A percentile compares a stretch with the other conserved stretches of the same genome.
These are phyloP conservation scores for Diplotaxis tenuifolia DNA, from an alignment of 345 rosid genomes.

Conservation along the genomic window DNA sequence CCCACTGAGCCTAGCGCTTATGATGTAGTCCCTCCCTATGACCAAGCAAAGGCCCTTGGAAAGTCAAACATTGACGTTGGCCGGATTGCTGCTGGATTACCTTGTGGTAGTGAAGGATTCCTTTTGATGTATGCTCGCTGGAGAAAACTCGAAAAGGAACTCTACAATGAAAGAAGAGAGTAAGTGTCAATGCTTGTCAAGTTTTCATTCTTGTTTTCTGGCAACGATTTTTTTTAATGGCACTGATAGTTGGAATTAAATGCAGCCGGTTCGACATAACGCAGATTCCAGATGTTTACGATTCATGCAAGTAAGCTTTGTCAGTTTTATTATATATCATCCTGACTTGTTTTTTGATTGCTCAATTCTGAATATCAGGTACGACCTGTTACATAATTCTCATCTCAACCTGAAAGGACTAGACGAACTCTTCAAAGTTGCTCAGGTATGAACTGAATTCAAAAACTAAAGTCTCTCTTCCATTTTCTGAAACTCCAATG, in stretches of 20 bases:
- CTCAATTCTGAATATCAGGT: slow-evolving; percentile 45
- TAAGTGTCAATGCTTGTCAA: slow-evolving; percentile 39
- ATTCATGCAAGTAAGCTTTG: slow-evolving; percentile 97
- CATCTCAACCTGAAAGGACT: slow-evolving; percentile 88
- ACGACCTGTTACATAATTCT: slow-evolving; percentile 93
- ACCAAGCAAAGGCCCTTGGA: slow-evolving; percentile 99
- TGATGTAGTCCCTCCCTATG: slow-evolving; percentile 79
- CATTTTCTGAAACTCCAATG: not conserved
- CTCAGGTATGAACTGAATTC: slow-evolving; percentile 60
- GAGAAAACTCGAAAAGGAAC: slow-evolving; percentile 97
- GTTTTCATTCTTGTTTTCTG: not conserved
- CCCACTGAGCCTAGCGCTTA: slow-evolving; percentile 65
- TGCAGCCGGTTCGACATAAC: slow-evolving; percentile 96
- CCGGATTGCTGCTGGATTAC: slow-evolving; percentile 98
- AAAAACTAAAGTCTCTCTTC: slow-evolving; percentile 5
- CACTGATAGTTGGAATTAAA: slow-evolving; percentile 33
- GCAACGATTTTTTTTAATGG: not conserved
- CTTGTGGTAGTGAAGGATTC: slow-evolving; percentile 98
- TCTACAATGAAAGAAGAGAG: slow-evolving; percentile 96
- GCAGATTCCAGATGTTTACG: slow-evolving; percentile 98
- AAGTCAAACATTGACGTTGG: slow-evolving; percentile 92
- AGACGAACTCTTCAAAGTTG: slow-evolving; percentile 85
- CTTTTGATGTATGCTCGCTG: slow-evolving; percentile 99
- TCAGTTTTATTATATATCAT: not conserved
- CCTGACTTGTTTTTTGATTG: not conserved